Evolutionary conservation across 768 basidiomycete genomes (phyloP), one percentile per base, ranked within the genome.

Genomic region (Tremella yokohamensis): DNA sequence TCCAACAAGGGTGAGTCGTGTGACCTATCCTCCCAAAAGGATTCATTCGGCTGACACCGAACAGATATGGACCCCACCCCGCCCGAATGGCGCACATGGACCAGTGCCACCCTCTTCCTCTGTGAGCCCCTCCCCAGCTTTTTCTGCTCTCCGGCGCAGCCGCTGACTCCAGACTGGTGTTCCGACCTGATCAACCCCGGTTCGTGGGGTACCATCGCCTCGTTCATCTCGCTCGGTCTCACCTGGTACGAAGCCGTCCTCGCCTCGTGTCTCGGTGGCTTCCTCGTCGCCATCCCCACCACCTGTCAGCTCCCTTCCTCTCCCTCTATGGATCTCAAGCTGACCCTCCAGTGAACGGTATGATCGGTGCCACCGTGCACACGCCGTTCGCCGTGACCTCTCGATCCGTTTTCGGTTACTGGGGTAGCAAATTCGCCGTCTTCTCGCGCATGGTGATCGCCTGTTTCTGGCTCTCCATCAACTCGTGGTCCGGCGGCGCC

Each of bases 251-350:
- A 57, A 89, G 90, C 73, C 83, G 90, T 44, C 89, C 90, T 29
- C 87, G 68, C 88, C 3, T 85, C 86, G 3, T 80, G 94, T 69
- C 89, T 94, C 52, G 92, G 92, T 22, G 91, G 89, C 1, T 82
- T 83, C 44, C 79, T 96, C 40, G 92, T 96, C 58, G 83, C 89
- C 39, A 52, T 70, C 26, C 65, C 67, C 26, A 65, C 64, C 52
- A 67, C 62, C 42, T 61, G 59, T 68, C 47, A 50, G 63, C 49
- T 2, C 20, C 26, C 13, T 24, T 49, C 12, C 11, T n/a, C 39
- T 53, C 55, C 7, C 25, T 56, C 22, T 40, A 56, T 37, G 6
- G 22, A 49, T 7, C 19, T 20, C n/a, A 40, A 47, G 11, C 18
- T 19, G 12, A 42, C 29, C 29, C 29, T 11, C 8, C 49, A 53